These are phyloP conservation scores for Thielaviopsis populi DNA, from an alignment of 2,329 filamentous ascomycete genomes.

Conservation along the genomic window DNA sequence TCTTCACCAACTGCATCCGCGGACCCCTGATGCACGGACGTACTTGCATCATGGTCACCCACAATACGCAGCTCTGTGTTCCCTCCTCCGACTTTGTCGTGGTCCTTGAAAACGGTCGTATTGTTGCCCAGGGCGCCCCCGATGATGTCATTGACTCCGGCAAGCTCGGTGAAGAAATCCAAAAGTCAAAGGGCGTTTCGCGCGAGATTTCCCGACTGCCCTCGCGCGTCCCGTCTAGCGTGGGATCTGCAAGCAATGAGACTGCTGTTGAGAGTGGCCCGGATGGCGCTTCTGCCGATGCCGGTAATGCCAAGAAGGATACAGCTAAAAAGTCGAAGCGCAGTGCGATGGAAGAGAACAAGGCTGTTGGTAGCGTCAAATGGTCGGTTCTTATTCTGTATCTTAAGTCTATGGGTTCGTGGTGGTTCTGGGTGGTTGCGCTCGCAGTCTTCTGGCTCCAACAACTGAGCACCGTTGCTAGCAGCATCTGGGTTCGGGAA, in stretches of 20 bases:
- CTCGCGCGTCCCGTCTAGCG: constrained; percentile 62
- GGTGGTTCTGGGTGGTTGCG: constrained; percentile 85
- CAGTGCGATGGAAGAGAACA: constrained; percentile 51
- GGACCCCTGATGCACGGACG: constrained; percentile 77
- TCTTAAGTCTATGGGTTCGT: constrained; percentile 78
- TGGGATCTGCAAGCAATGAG: constrained; percentile 46
- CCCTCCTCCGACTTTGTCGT: constrained; percentile 70
- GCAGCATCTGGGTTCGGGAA: constrained; percentile 85
- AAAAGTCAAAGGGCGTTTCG: constrained; percentile 57
- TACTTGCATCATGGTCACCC: constrained; percentile 89
- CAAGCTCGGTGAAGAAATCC: constrained; percentile 71
- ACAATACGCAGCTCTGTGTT: constrained; percentile 81
- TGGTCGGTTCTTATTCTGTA: constrained; percentile 77
- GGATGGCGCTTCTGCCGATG: constrained; percentile 34
- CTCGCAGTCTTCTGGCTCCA: constrained; percentile 62
- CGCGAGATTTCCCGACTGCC: constrained; percentile 54
- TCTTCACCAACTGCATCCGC: constrained; percentile 83
- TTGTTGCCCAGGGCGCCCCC: constrained; percentile 61
- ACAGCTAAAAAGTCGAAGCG: constrained; percentile 34
- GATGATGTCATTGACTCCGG: constrained; percentile 73
- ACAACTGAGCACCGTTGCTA: constrained; percentile 72
- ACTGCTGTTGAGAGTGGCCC: constrained; percentile 33
- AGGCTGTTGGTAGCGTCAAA: constrained; percentile 76
- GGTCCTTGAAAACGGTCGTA: constrained; percentile 71
- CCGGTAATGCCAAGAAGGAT: constrained; percentile 34